A percentile compares a stretch with the other conserved stretches of the same genome.
Evolutionary conservation across 1,139 yeast genomes (phyloP).

Genomic region (Diutina scorzettiae): DNA sequence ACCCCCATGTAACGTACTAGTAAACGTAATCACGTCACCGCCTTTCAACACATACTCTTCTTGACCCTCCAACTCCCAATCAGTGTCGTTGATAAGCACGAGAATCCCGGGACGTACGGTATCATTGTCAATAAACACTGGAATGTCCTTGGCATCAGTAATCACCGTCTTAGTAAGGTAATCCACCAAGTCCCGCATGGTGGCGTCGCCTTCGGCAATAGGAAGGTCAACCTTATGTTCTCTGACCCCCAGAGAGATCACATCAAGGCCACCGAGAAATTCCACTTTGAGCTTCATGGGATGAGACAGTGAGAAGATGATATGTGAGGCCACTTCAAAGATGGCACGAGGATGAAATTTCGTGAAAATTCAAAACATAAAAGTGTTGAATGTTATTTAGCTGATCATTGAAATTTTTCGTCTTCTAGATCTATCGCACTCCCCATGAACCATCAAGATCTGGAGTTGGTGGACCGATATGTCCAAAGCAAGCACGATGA

Average conservation of each 20-base stretch:
- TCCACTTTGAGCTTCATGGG: conserved; percentile 11
- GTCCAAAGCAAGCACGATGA: conserved; percentile 5
- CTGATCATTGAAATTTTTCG: too few relatives aligned
- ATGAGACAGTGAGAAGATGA: too few relatives aligned
- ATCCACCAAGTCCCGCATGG: conserved; percentile 45
- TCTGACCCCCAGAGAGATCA: conserved; percentile 42
- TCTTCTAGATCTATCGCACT: too few relatives aligned
- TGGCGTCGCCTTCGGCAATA: conserved; percentile 31
- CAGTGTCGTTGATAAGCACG: conserved; percentile 86
- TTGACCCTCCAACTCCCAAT: conserved; percentile 93
- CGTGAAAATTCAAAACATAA: too few relatives aligned
- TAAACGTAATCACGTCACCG: conserved; percentile 74
- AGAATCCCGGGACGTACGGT: conserved; percentile 82
- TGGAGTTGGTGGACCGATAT: conserved; percentile 4
- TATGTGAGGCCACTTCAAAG: too few relatives aligned
- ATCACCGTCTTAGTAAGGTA: conserved; percentile 45
- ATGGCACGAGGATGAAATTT: too few relatives aligned
- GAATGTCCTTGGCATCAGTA: conserved; percentile 48
- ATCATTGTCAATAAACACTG: conserved; percentile 73
- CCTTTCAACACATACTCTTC: conserved; percentile 64
- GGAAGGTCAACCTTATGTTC: conserved; percentile 33
- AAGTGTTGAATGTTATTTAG: too few relatives aligned
- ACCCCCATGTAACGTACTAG: conserved; percentile 94
- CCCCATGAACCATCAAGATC: neutral
- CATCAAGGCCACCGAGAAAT: conserved; percentile 56